Percentiles rank a stretch among this genome's conserved stretches.
phyloP scores from a whole-genome alignment of 306 rosid genomes.

The Medicago truncatula region MtrunA17r5.0-ANR NC_053043.1:11124001-11124500 shows the following conservation, averaged over 20 bases:
- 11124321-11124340: conserved; percentile 11
- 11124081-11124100: neutral
- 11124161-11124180: neutral
- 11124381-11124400: conserved; percentile 11
- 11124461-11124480: neutral
- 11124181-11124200: conserved; percentile 28
- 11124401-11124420: conserved; percentile 11
- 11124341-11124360: conserved; percentile 44
- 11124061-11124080: too few relatives aligned
- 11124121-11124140: neutral
- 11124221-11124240: conserved; percentile 46
- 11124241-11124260: conserved; percentile 37
- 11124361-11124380: conserved; percentile 22
- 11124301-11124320: conserved; percentile 46
- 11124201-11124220: conserved; percentile 43
- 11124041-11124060: too few relatives aligned
- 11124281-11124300: conserved; percentile 32
- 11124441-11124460: neutral
- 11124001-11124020: too few relatives aligned
- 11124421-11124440: neutral
- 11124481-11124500: neutral
- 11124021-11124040: too few relatives aligned
- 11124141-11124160: neutral
- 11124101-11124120: neutral
- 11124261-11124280: conserved; percentile 51